Percentiles rank a stretch among this genome's conserved stretches.
Conservation (phyloP, 805 yeast genomes). For the Barnettozyma californica region DNA sequence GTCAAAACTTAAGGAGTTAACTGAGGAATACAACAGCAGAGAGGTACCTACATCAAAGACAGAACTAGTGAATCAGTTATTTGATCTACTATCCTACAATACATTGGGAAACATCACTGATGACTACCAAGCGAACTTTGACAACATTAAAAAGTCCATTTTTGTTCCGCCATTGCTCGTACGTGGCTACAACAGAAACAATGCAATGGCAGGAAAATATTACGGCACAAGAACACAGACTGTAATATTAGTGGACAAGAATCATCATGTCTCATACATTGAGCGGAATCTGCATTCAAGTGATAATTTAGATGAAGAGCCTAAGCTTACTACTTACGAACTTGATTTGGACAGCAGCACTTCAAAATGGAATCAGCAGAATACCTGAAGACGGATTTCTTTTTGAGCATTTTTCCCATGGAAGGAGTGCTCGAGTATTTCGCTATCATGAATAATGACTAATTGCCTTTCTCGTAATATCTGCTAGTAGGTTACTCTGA, state of each 20-base stretch:
- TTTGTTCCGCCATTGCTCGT: constrained; percentile 64
- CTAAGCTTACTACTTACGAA: constrained; percentile 22
- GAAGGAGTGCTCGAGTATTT: not conserved
- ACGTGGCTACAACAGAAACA: constrained; percentile 27
- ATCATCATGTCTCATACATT: constrained; percentile 48
- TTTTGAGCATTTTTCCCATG: too few species aligned
- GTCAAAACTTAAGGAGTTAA: constrained; percentile 33
- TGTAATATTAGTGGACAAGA: constrained; percentile 51
- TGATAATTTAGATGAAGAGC: constrained; percentile 31
- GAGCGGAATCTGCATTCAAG: constrained; percentile 57
- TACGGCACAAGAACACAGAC: constrained; percentile 92
- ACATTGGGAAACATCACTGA: constrained; percentile 26
- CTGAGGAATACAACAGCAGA: constrained; percentile 21
- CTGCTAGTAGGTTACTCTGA: constrained; percentile 43
- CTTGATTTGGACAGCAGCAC: constrained; percentile 14
- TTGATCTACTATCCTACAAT: constrained; percentile 49
- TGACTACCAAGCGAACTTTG: constrained; percentile 31
- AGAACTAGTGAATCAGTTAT: constrained; percentile 43
- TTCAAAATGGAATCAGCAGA: not conserved
- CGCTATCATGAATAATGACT: not conserved
- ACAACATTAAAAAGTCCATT: constrained; percentile 50
- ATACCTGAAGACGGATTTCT: not conserved
- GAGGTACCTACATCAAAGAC: constrained; percentile 29
- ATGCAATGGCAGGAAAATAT: constrained; percentile 42
- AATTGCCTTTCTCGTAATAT: constrained; percentile 28